Conservation (phyloP, 768 basidiomycete genomes). For the Boletus tomentosulus region DNA sequence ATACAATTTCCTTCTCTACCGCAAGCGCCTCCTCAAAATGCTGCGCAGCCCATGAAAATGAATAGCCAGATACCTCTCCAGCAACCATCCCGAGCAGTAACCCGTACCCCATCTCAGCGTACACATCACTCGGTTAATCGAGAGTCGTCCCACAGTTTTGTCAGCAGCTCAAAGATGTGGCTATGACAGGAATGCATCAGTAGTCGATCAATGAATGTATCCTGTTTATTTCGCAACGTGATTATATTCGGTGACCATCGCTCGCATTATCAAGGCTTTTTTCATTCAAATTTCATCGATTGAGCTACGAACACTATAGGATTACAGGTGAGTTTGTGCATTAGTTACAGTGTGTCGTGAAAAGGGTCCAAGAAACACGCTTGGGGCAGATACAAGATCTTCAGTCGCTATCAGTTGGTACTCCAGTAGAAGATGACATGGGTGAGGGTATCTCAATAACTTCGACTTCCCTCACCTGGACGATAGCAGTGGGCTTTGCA, state of each 20-base stretch:
- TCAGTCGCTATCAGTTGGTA: constrained; percentile 28
- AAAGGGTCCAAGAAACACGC: background rate
- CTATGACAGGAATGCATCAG: background rate
- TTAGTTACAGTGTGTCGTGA: constrained; percentile 16
- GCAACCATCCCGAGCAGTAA: constrained; percentile 34
- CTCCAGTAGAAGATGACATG: constrained; percentile 40
- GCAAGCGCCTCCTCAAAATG: constrained; percentile 35
- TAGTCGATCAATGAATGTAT: background rate
- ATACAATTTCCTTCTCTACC: constrained; percentile 33
- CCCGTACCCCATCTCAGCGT: constrained; percentile 25
- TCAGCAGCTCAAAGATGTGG: constrained; percentile 5
- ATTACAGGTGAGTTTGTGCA: constrained; percentile 4
- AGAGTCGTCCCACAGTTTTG: constrained; percentile 2
- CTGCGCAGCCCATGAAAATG: constrained; percentile 16
- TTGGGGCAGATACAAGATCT: background rate
- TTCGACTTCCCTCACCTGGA: constrained; percentile 60
- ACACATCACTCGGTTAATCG: constrained; percentile 26
- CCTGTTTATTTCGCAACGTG: background rate
- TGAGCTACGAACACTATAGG: background rate
- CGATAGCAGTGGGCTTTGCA: constrained; percentile 52
- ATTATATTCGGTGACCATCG: background rate
- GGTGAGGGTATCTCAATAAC: constrained; percentile 50
- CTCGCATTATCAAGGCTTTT: background rate
- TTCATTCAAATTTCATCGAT: background rate
- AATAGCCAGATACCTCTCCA: constrained; percentile 1